These are phyloP conservation scores for Pyracantha coccinea DNA, from an alignment of 331 rosid species.

Conservation along the genomic window DNA sequence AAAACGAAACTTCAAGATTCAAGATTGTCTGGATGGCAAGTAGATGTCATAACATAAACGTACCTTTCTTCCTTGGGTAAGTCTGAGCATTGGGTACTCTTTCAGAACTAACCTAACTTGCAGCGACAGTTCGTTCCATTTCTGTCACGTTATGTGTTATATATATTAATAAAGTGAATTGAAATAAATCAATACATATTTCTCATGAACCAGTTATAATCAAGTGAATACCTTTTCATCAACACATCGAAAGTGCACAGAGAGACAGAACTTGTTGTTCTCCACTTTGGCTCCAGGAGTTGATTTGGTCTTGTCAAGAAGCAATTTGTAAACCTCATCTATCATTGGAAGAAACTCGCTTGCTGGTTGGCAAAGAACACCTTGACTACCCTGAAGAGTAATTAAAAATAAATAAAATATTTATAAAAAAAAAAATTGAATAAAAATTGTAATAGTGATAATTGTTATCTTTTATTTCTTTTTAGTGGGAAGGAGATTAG, in stretches of 20 bases:
- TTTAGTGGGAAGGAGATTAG: not conserved
- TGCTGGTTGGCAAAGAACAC: slow-evolving; percentile 80
- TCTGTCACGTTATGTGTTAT: slow-evolving; percentile 29
- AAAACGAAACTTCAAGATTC: not conserved
- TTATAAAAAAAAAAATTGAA: not conserved
- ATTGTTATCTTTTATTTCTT: no score
- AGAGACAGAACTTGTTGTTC: slow-evolving; percentile 74
- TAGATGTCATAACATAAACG: slow-evolving; percentile 11
- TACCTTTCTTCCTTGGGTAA: slow-evolving; percentile 91
- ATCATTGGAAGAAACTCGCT: slow-evolving; percentile 87
- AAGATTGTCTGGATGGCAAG: slow-evolving; percentile 8
- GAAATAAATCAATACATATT: not conserved
- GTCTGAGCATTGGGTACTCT: slow-evolving; percentile 71
- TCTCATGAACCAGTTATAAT: not conserved
- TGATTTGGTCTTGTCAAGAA: slow-evolving; percentile 62
- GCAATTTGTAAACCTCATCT: slow-evolving; percentile 49
- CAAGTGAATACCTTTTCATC: slow-evolving; percentile 61
- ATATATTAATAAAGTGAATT: not conserved
- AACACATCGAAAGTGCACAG: slow-evolving; percentile 92
- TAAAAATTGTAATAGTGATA: not conserved
- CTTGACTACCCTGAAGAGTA: slow-evolving; percentile 32
- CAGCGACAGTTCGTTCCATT: slow-evolving; percentile 72
- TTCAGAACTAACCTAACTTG: slow-evolving; percentile 77
- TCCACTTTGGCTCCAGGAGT: slow-evolving; percentile 80
- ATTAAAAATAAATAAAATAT: not conserved